Evolutionary conservation across 371 early-diverging fungal genomes (phyloP).

Genomic region (Actinomortierella wolfii): DNA sequence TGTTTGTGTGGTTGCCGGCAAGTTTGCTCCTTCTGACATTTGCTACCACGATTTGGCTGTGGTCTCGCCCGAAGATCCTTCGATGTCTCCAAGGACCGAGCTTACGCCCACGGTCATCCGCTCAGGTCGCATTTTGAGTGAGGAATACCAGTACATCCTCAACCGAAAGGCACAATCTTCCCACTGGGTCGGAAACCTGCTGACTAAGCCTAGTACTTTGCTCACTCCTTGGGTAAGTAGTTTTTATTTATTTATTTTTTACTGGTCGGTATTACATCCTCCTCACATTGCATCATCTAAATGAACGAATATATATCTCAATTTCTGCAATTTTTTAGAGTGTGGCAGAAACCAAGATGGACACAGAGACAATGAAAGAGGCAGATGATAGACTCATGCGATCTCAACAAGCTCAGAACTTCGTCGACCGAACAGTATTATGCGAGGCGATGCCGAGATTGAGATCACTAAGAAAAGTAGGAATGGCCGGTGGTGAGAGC

Average conservation of each 20-base stretch:
- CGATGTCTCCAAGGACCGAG: slow-evolving; percentile 9
- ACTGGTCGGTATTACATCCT: not conserved
- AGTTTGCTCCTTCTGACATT: slow-evolving; percentile 16
- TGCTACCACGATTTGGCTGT: slow-evolving; percentile 7
- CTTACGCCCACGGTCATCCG: not conserved
- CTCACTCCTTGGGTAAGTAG: slow-evolving; percentile 53
- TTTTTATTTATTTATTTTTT: too few species aligned
- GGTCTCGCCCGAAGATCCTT: not conserved
- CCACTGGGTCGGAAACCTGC: slow-evolving; percentile 57
- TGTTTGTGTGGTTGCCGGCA: slow-evolving; percentile 23
- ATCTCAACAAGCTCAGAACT: slow-evolving; percentile 8
- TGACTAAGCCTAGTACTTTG: slow-evolving; percentile 55
- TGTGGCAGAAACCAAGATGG: too few species aligned
- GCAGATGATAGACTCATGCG: too few species aligned
- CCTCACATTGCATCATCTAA: too few species aligned
- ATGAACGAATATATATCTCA: too few species aligned
- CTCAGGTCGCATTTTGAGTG: slow-evolving; percentile 52
- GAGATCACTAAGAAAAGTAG: too few species aligned
- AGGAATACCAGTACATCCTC: slow-evolving; percentile 63
- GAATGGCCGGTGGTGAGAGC: too few species aligned
- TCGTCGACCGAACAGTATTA: slow-evolving; percentile 21
- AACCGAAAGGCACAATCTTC: slow-evolving; percentile 51
- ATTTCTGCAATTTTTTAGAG: not conserved
- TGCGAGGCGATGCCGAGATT: slow-evolving; percentile 15
- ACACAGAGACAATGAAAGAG: too few species aligned